Conservation (phyloP, 306 rosid species). For the Prinsepia uniflora region DNA sequence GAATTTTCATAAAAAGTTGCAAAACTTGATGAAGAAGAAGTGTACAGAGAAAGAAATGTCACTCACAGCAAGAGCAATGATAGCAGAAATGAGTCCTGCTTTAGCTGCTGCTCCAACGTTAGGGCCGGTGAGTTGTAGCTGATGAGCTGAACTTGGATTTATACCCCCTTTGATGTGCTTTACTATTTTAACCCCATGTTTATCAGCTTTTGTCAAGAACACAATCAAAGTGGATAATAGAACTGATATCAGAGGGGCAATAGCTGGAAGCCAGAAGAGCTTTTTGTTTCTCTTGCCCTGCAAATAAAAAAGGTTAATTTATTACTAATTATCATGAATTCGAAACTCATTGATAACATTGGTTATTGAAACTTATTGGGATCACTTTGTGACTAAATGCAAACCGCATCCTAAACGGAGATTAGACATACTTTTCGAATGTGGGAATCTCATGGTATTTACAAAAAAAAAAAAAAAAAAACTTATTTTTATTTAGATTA, state of each 20-base stretch:
- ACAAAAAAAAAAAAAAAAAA: too few relatives aligned
- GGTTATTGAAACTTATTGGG: too few relatives aligned
- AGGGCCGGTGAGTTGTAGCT: constrained; percentile 55
- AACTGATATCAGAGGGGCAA: constrained; percentile 76
- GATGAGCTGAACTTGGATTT: constrained; percentile 66
- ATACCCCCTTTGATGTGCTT: constrained; percentile 63
- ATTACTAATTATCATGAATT: too few relatives aligned
- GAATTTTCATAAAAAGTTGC: neutral
- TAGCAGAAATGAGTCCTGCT: constrained; percentile 64
- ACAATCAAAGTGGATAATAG: constrained; percentile 73
- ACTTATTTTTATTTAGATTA: neutral
- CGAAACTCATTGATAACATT: too few relatives aligned
- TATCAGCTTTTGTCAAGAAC: constrained; percentile 63
- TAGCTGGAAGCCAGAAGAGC: constrained; percentile 78
- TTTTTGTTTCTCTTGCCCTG: constrained; percentile 83
- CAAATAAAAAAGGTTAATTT: neutral
- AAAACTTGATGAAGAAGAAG: neutral
- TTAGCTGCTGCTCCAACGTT: constrained; percentile 68
- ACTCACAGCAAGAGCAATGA: constrained; percentile 82
- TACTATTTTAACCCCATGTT: constrained; percentile 73
- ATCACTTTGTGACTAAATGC: too few relatives aligned
- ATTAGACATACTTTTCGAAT: too few relatives aligned
- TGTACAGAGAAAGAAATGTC: neutral
- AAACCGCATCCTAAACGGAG: too few relatives aligned
- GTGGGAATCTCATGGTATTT: too few relatives aligned